Conservation (phyloP, 75 land plant species). For the Chamaecyparis obtusa region DNA sequence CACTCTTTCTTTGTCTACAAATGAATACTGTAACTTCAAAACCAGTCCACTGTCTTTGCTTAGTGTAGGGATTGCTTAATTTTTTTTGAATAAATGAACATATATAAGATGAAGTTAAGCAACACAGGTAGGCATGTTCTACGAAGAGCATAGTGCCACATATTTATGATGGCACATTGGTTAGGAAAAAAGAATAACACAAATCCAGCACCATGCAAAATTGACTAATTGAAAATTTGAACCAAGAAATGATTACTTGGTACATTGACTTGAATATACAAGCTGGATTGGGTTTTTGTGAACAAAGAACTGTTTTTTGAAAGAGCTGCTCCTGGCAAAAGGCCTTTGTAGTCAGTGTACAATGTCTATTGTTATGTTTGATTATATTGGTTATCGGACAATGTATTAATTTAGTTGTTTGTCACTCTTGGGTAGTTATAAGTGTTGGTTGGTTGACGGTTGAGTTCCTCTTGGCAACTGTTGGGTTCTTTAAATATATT, state of each 20-base stretch:
- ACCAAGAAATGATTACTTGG: not conserved
- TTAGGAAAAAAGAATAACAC: not conserved
- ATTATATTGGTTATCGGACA: no score
- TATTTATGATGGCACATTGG: not conserved
- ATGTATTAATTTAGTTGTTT: no score
- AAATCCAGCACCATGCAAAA: not conserved
- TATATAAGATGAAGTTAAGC: not conserved
- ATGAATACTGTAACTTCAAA: not conserved
- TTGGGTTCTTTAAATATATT: no score
- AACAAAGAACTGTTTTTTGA: not conserved
- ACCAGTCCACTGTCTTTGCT: not conserved
- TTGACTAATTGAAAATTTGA: not conserved
- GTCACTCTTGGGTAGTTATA: no score
- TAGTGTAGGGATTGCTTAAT: not conserved
- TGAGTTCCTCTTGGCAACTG: no score
- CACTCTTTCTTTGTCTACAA: not conserved
- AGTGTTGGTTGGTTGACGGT: no score
- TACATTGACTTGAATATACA: not conserved
- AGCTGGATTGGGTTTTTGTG: not conserved
- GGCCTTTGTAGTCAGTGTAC: not conserved
- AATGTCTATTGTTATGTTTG: no score
- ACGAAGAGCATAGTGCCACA: not conserved
- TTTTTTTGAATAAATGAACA: not conserved
- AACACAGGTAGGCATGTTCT: not conserved
- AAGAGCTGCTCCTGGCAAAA: not conserved